Evolutionary conservation across 140 eudicot genomes (phyloP).

Genomic region (Bidens hawaiensis): DNA sequence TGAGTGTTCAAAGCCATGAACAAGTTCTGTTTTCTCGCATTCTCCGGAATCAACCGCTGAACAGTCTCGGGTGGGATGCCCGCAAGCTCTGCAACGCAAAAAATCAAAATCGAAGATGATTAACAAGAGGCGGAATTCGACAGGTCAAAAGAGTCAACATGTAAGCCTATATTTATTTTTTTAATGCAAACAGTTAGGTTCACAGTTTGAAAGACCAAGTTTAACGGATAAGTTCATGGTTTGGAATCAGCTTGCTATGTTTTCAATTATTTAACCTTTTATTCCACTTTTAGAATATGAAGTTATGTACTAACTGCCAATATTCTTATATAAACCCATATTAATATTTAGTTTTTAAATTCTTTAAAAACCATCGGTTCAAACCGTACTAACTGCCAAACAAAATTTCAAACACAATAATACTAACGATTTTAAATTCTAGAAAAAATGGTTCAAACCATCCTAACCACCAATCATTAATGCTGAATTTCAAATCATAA

Average conservation of each 20-base stretch:
- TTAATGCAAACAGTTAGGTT: not conserved
- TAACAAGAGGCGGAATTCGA: not conserved
- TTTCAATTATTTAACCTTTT: too few relatives aligned
- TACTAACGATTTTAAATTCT: not conserved
- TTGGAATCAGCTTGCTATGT: too few relatives aligned
- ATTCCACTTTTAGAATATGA: not conserved
- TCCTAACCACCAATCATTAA: too few relatives aligned
- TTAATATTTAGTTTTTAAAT: not conserved
- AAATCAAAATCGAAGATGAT: not conserved
- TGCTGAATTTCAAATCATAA: too few relatives aligned
- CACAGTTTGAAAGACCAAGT: not conserved
- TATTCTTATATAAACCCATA: not conserved
- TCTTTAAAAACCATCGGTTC: not conserved
- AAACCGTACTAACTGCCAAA: not conserved
- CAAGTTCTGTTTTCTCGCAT: constrained; percentile 81
- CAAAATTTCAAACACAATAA: not conserved
- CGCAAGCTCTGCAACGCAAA: constrained; percentile 54
- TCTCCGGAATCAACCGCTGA: constrained; percentile 78
- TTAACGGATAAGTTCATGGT: not conserved
- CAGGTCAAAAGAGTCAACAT: not conserved
- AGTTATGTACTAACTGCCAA: not conserved
- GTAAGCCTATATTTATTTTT: not conserved
- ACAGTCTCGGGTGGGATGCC: constrained; percentile 73
- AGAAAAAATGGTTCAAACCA: not conserved
- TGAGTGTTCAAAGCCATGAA: constrained; percentile 87